These are phyloP conservation scores for Russula lepida DNA, from an alignment of 768 basidiomycete species.

Conservation along the genomic window DNA sequence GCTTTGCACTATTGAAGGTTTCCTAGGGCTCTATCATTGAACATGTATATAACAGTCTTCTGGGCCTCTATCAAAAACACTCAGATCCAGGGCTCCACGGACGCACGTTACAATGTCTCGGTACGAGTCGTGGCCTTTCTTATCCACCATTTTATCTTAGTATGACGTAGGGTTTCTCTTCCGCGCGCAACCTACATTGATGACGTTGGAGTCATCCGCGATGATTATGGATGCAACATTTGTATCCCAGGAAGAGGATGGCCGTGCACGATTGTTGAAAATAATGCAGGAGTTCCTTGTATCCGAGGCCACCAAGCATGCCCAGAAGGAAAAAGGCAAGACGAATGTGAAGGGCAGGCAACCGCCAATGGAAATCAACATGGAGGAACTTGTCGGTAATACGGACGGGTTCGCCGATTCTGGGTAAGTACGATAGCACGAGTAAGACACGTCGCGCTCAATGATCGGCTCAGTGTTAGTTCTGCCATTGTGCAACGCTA, in stretches of 20 bases:
- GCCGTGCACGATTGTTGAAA: conserved; percentile 63
- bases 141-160: not conserved
- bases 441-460: not conserved
- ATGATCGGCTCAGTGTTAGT: conserved; percentile 57
- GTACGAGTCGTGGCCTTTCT: conserved; percentile 34
- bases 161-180: conserved; percentile 69
- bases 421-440: conserved; percentile 47
- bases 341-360: conserved; percentile 33
- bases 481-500: conserved; percentile 95
- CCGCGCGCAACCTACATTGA: conserved; percentile 83
- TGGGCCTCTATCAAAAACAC: conserved; percentile 66
- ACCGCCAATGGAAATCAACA: conserved; percentile 52
- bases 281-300: conserved; percentile 90
- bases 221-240: conserved; percentile 89
- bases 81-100: conserved; percentile 48
- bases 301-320: conserved; percentile 73
- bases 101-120: conserved; percentile 80
- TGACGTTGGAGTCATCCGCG: conserved; percentile 74
- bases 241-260: conserved; percentile 59
- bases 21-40: conserved; percentile 68
- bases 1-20: not conserved
- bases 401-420: conserved; percentile 95
- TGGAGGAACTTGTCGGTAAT: conserved; percentile 92
- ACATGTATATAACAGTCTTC: conserved; percentile 65
- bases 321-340: conserved; percentile 56